These are phyloP conservation scores for Nakazawaea ambrosiae DNA, from an alignment of 805 yeast species.

Conservation along the genomic window DNA sequence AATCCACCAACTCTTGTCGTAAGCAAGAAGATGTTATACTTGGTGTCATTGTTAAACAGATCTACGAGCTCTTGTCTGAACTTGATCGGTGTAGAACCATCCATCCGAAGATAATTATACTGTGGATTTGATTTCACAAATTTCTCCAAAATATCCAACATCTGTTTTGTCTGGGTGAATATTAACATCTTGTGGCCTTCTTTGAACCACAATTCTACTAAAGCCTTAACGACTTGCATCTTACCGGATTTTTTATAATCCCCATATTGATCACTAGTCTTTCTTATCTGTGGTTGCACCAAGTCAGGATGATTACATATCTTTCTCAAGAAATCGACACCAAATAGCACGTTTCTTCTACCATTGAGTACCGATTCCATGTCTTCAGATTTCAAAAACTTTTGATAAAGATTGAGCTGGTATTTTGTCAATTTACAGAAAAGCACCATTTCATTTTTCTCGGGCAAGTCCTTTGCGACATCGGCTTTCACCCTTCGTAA, in stretches of 20 bases:
- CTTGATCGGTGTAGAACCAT: slow-evolving; percentile 82
- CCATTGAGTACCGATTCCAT: slow-evolving; percentile 66
- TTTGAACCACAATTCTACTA: slow-evolving; percentile 66
- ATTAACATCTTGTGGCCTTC: slow-evolving; percentile 75
- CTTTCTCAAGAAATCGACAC: slow-evolving; percentile 84
- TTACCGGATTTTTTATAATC: slow-evolving; percentile 71
- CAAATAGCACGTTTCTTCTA: slow-evolving; percentile 73
- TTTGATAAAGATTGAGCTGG: slow-evolving; percentile 69
- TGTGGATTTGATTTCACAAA: slow-evolving; percentile 35
- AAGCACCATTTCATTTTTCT: slow-evolving; percentile 88
- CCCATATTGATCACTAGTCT: slow-evolving; percentile 34
- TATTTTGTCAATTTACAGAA: slow-evolving; percentile 78
- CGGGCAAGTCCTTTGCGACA: slow-evolving; percentile 91
- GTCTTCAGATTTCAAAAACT: slow-evolving; percentile 73
- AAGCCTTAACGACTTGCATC: slow-evolving; percentile 76
- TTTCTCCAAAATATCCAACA: slow-evolving; percentile 80
- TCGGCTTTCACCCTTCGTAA: slow-evolving; percentile 84
- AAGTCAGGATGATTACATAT: slow-evolving; percentile 96
- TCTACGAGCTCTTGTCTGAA: slow-evolving; percentile 78
- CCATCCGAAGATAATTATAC: slow-evolving; percentile 74
- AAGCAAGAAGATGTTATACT: slow-evolving; percentile 60
- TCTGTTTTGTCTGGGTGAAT: slow-evolving; percentile 91
- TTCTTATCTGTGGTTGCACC: slow-evolving; percentile 37
- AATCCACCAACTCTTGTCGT: slow-evolving; percentile 96
- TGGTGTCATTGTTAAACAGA: slow-evolving; percentile 56